phyloP scores from a whole-genome alignment of 768 basidiomycete species.

The Auriscalpium microsporum region DNA sequence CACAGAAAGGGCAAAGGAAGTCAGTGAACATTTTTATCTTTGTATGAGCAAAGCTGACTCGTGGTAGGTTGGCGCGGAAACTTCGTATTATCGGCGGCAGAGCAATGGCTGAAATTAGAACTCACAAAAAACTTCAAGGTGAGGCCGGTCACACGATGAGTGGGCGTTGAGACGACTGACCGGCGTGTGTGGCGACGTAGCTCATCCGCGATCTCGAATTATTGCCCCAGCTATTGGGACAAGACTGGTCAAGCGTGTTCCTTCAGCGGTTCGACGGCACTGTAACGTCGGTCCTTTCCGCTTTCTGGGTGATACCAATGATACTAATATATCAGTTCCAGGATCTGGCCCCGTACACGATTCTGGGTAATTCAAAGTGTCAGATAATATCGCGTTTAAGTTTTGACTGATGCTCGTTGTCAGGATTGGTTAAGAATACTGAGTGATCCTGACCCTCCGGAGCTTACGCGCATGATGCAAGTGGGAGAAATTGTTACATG shows the following conservation, averaged over 20 bases:
- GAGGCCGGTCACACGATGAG: neutral
- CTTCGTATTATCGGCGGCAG: conserved; percentile 82
- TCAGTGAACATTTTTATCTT: neutral
- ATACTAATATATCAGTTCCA: conserved; percentile 18
- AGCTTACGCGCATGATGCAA: conserved; percentile 79
- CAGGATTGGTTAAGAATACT: conserved; percentile 37
- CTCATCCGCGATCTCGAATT: conserved; percentile 95
- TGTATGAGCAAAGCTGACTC: neutral
- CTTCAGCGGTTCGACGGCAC: conserved; percentile 87
- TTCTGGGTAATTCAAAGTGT: conserved; percentile 42
- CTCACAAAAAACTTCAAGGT: conserved; percentile 94
- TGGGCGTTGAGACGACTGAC: neutral
- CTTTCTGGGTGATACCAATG: neutral
- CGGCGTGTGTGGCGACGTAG: conserved; percentile 22
- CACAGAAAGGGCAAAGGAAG: conserved; percentile 87
- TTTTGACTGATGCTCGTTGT: neutral
- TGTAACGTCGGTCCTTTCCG: conserved; percentile 56
- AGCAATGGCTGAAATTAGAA: conserved; percentile 93
- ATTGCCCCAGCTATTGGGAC: conserved; percentile 85
- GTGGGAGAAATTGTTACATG: conserved; percentile 91
- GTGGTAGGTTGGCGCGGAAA: conserved; percentile 85
- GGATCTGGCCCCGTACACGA: conserved; percentile 81
- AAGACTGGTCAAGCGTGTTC: conserved; percentile 96
- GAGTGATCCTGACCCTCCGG: conserved; percentile 71
- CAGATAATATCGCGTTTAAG: conserved; percentile 2